These are phyloP conservation scores for Aspergillus ibericus DNA, from an alignment of 2,329 filamentous ascomycete species.

Conservation along the genomic window DNA sequence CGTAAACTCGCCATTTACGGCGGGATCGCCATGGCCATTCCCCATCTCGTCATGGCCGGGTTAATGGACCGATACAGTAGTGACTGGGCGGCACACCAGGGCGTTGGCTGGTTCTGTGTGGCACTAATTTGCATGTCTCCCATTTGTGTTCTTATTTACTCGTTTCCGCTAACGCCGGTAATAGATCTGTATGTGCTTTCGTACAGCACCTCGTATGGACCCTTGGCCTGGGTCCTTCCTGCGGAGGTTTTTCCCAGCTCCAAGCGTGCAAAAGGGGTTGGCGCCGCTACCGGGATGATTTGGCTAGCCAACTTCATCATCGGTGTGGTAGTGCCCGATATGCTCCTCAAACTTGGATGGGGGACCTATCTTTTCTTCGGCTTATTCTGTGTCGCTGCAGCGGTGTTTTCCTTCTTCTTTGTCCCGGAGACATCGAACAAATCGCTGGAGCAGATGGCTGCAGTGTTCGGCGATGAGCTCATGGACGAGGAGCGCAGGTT, in stretches of 20 bases:
- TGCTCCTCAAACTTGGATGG: conserved; percentile 55
- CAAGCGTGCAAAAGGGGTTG: conserved; percentile 40
- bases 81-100: conserved; percentile 25
- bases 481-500: conserved; percentile 6
- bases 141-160: not conserved
- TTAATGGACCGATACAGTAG: conserved; percentile 21
- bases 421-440: conserved; percentile 19
- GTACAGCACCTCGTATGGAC: conserved; percentile 31
- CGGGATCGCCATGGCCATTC: conserved; percentile 29
- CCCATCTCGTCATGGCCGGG: conserved; percentile 32
- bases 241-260: conserved; percentile 41
- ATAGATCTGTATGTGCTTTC: conserved; percentile 8
- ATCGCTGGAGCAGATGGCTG: conserved; percentile 19
- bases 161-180: not conserved
- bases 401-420: conserved; percentile 16
- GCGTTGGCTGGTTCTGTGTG: conserved; percentile 24
- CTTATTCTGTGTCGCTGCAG: conserved; percentile 48
- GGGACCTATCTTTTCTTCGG: conserved; percentile 58
- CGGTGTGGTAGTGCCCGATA: conserved; percentile 62
- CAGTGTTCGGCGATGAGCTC: conserved; percentile 12
- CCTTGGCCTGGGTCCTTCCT: conserved; percentile 39
- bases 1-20: conserved; percentile 30
- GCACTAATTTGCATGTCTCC: conserved; percentile 14
- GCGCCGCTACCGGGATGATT: conserved; percentile 32
- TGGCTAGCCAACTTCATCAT: conserved; percentile 46